Evolutionary conservation across 805 yeast species (phyloP), one percentile per base, ranked within the genome.

Genomic region (Wickerhamomyces sydowiorum): DNA sequence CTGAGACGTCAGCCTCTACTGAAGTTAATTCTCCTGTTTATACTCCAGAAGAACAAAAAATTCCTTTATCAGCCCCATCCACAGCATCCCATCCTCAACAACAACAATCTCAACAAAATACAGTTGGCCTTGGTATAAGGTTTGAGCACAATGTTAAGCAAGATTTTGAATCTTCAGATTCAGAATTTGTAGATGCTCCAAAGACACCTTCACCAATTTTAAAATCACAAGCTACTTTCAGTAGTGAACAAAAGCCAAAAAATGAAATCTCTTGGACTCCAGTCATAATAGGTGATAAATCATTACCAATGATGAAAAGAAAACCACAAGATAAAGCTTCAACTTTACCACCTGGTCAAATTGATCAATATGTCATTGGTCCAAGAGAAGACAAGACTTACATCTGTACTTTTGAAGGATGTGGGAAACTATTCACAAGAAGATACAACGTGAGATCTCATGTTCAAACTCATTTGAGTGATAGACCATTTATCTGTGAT

Each of bases 401-500:
- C 65, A 72, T 80, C 29, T 93, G 99, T 62, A 71, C 75, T 45
- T 91, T 71, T 61, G 76, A 83, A 14, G 72, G 72, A 41, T 93
- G 99, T 65, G 84, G 86, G 9, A 89, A 93, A 64, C 67, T 74
- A 41, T 91, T 93, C 64, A 80, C 89, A 7, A 73, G 99, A 56
- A 72, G 96, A 37, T 95, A 95, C 63, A 93, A 93, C 56, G 87
- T 88, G 12, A 70, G 98, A 47, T 87, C 96, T 0, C 99, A 93
- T 61, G 90, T 93, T 43, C 99, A 93, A 60, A 93, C 99, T 1
- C 99, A 93, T 69, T 65, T 93, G 38, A 82, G 91, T 59, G 99
- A 95, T 61, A 70, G 97, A 48, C 99, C 99, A 1, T 91, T 87
- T 63, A 67, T 73, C 0, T 93, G 99, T 65, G 71, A 69, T 31